phyloP scores from a whole-genome alignment of 192 early-diverging fungal species.

The Podochytrium sp. region DNA sequence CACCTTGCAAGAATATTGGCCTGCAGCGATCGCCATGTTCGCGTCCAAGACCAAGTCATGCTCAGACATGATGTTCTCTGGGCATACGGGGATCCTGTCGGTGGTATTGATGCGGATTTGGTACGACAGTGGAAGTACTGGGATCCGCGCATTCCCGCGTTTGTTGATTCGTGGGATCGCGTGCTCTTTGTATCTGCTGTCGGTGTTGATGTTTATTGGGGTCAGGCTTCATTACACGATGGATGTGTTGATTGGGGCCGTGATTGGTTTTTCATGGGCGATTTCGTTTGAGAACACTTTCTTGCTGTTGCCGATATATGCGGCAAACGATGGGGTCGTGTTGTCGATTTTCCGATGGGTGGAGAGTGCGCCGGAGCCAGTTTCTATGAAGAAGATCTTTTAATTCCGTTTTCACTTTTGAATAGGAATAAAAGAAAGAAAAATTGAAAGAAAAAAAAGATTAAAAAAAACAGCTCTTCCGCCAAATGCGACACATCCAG shows the following conservation, averaged over 20 bases:
- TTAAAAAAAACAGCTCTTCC: background rate
- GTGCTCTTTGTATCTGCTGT: background rate
- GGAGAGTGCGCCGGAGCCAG: background rate
- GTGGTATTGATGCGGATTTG: background rate
- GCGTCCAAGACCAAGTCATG: constrained; percentile 8
- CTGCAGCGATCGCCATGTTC: constrained; percentile 5
- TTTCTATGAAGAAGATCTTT: background rate
- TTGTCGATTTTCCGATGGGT: background rate
- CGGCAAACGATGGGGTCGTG: background rate
- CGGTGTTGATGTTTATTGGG: background rate
- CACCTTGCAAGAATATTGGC: background rate
- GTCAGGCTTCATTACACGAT: constrained; percentile 15
- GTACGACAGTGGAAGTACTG: background rate
- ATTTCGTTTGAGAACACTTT: constrained; percentile 1
- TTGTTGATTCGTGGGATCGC: background rate
- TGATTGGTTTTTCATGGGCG: constrained; percentile 11
- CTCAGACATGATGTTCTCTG: constrained; percentile 14
- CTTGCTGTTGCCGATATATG: background rate
- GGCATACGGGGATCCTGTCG: constrained; percentile 2
- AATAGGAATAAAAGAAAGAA: background rate
- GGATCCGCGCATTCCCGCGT: background rate
- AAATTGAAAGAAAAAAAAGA: background rate
- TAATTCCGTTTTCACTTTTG: background rate
- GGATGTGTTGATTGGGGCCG: constrained; percentile 16
- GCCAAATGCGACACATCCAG: background rate